Base-by-base conservation (phyloP, 495 filamentous ascomycete species). In the Rostrohypoxylon terebratum region DNA sequence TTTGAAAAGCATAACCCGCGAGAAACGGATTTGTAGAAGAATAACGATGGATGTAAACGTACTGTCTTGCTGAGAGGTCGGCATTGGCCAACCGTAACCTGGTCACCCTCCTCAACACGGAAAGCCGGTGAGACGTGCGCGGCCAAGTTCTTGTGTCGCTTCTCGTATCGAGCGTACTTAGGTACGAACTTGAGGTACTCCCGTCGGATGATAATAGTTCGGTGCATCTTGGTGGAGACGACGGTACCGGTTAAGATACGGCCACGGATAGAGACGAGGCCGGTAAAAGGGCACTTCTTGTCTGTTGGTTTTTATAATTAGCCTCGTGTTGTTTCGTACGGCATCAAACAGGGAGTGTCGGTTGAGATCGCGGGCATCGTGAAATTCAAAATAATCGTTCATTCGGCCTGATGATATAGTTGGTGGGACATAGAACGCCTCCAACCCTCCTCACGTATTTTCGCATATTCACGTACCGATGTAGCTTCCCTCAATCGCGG, bases 211-310 rank as follows among this genome's bases (percentile, higher is more conserved):
- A 98, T 90, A 81, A 98, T 88, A 77, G 96, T 99, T 82, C 94
- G 91, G 91, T 98, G 94, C 94, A 98, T 98, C 92, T 98, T 98
- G 82, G 96, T 99, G 72, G 94, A 97, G 81, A 98, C 92, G 78
- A 99, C 96, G 81, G 93, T 96, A 79, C 96, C 96, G 80, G 95
- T 97, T 74, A 99, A 88, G 91, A 99, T 98, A 94, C 96, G 94
- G 82, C 96, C 96, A 87, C 96, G 96, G 89, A 98, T 98, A 76
- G 94, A 97, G 78, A 98, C 94, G 80, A 93, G 86, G 81, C 96
- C 96, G 74, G 93, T 97, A 90, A 98, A 99, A 77, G 96, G 96
- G 90, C 96, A 99, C 89, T 99, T 99, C 91, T 99, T 98, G 90
- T 99, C 96, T 97, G 58, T 69, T 69, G 42, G 6, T 80, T 44